Evolutionary conservation across 116 monocot genomes (phyloP).

Genomic region (Thalassia testudinum): DNA sequence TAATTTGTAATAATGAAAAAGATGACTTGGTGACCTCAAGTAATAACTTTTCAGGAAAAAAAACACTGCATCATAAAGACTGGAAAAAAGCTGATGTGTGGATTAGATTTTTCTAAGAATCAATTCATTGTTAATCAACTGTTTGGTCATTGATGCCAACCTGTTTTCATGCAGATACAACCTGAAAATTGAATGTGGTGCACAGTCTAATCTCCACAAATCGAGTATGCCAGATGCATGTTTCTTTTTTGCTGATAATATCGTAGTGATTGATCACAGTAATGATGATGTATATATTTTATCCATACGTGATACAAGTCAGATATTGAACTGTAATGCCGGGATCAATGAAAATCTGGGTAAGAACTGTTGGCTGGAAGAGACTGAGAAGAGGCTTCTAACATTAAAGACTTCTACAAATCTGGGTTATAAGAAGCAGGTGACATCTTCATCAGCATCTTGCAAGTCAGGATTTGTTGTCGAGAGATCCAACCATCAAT

Average conservation of each 20-base stretch:
- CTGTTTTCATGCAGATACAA: conserved; percentile 35
- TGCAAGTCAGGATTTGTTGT: conserved; percentile 25
- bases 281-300: conserved; percentile 79
- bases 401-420: conserved; percentile 20
- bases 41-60: too few species aligned
- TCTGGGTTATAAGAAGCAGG: conserved; percentile 12
- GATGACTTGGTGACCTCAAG: too few species aligned
- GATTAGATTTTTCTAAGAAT: too few species aligned
- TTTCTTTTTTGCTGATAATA: conserved; percentile 85
- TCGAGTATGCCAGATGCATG: conserved; percentile 84
- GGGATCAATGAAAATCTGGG: background rate
- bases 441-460: background rate
- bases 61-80: too few species aligned
- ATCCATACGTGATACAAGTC: conserved; percentile 25
- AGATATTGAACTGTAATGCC: background rate
- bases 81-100: too few species aligned
- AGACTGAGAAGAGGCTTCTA: conserved; percentile 68
- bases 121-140: background rate
- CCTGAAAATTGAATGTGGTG: conserved; percentile 92
- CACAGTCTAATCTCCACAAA: conserved; percentile 50
- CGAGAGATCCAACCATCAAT: conserved; percentile 64
- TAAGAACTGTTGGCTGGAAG: conserved; percentile 39
- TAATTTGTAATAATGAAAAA: too few species aligned
- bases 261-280: conserved; percentile 64
- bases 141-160: background rate